Evolutionary conservation across 345 rosid genomes (phyloP), one percentile per base, ranked within the genome.

Genomic region (Sonneratia caseolaris): DNA sequence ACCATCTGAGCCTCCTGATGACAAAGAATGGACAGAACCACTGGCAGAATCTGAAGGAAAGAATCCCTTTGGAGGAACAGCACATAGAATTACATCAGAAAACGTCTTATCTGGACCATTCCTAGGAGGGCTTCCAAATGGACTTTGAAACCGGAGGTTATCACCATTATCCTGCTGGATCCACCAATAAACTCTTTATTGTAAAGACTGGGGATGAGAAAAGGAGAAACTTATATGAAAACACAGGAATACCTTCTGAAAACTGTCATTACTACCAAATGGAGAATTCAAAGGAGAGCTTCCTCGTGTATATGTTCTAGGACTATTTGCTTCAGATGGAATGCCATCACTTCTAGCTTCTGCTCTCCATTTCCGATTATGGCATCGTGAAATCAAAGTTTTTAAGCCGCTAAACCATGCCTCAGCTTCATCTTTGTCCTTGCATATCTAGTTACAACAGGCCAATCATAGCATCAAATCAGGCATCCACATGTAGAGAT

Each of bases 91-190:
- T 73, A 84, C 92, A 82, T 94, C 97, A 9, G 97, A 87, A 84
- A 88, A 91, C 70, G 92, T 87, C 82, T 95, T 90, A 73, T 89
- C 96, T 11, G 89, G 73, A 73, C 89, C 97, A 84, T 86, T 87
- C 85, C 86, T 92, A n/a, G 97, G 97, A 56, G 99, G 99, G 74
- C 97, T 95, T 84, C 85, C 97, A 81, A 81, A 87, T 32, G 99
- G 97, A 89, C 93, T 92, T 76, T 86, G 92, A 76, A 92, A 79
- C 66, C 89, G 92, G 81, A 80, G 88, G 72, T 87, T 88, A 75
- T 85, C 93, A 59, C 87, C 84, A 76, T 81, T 81, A 80, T 89
- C 98, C 98, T 94, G 87, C 80, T 74, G 73, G 71, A 66, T 36
- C 72, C 66, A 57, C 51, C 77, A 57, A 57, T 62, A 22, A 65